phyloP scores from a whole-genome alignment of 352 stramenopile genomes.

The Thalassiosira livingstoniorum region DNA sequence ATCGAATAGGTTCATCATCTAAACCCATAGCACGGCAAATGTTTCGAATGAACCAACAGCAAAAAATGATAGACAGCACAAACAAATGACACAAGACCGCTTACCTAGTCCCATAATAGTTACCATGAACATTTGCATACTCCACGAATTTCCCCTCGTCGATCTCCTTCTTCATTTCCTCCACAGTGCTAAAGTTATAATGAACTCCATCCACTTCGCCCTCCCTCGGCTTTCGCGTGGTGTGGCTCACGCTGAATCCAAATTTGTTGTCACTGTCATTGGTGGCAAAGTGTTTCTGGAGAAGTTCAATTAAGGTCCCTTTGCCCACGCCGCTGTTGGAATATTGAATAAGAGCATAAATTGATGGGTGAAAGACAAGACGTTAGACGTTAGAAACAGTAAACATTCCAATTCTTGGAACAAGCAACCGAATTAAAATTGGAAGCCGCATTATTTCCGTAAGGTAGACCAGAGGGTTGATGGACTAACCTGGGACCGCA shows the following conservation, averaged over 20 bases:
- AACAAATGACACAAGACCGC: background rate
- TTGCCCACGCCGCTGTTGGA: constrained; percentile 90
- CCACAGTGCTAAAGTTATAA: constrained; percentile 94
- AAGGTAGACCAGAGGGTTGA: no score
- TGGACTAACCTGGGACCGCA: no score
- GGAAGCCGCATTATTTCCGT: no score
- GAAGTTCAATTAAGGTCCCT: constrained; percentile 92
- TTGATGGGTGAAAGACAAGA: constrained; percentile 2
- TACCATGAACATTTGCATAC: constrained; percentile 95
- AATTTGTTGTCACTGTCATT: constrained; percentile 93
- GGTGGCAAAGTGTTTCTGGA: constrained; percentile 83
- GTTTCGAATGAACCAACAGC: no score
- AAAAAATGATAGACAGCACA: background rate
- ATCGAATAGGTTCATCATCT: no score
- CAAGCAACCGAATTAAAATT: no score
- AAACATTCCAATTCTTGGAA: no score
- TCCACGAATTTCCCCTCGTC: constrained; percentile 93
- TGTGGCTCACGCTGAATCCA: constrained; percentile 96
- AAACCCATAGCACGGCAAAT: no score
- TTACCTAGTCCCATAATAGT: constrained; percentile 93
- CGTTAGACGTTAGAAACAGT: no score
- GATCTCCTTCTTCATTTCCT: constrained; percentile 92
- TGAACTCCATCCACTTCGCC: constrained; percentile 94
- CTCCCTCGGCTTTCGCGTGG: constrained; percentile 90
- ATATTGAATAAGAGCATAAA: background rate